These are phyloP conservation scores for Medicago arabica DNA, from an alignment of 306 rosid genomes.

Conservation along the genomic window DNA sequence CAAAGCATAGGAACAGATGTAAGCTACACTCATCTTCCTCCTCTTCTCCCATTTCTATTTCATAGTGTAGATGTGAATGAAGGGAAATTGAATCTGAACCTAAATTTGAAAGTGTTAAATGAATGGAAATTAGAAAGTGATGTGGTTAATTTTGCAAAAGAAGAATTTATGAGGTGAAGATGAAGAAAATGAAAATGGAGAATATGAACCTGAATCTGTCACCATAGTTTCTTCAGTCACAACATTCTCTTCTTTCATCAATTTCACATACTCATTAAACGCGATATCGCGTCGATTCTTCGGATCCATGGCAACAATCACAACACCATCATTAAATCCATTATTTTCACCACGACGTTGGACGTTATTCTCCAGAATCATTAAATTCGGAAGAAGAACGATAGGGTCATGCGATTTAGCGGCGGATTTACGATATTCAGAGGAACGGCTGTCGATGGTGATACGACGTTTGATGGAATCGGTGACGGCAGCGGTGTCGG, in stretches of 20 bases:
- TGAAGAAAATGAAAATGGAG: too few relatives aligned
- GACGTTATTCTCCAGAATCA: conserved; percentile 17
- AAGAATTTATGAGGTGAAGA: too few relatives aligned
- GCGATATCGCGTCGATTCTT: conserved; percentile 80
- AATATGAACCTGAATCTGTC: conserved; percentile 45
- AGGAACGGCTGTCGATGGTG: conserved; percentile 80
- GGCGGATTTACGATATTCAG: conserved; percentile 64
- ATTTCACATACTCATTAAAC: conserved; percentile 66
- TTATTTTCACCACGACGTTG: conserved; percentile 2
- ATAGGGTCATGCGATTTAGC: conserved; percentile 51
- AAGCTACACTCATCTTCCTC: too few relatives aligned
- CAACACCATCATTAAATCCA: conserved; percentile 73
- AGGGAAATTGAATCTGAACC: too few relatives aligned
- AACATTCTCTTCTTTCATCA: conserved; percentile 80
- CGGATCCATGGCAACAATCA: conserved; percentile 69
- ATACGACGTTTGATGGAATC: conserved; percentile 88
- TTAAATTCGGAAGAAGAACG: conserved; percentile 67
- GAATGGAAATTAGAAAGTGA: too few relatives aligned
- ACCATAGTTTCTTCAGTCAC: conserved; percentile 81
- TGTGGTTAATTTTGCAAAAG: too few relatives aligned
- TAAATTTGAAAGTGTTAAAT: too few relatives aligned
- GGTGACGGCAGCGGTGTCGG: conserved; percentile 88
- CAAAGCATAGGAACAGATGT: too few relatives aligned
- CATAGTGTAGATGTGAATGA: too few relatives aligned
- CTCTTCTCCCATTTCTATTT: too few relatives aligned